Evolutionary conservation across 1,139 yeast species (phyloP), one percentile per base, ranked within the genome.

Genomic region (Suhomyces yuchorum): DNA sequence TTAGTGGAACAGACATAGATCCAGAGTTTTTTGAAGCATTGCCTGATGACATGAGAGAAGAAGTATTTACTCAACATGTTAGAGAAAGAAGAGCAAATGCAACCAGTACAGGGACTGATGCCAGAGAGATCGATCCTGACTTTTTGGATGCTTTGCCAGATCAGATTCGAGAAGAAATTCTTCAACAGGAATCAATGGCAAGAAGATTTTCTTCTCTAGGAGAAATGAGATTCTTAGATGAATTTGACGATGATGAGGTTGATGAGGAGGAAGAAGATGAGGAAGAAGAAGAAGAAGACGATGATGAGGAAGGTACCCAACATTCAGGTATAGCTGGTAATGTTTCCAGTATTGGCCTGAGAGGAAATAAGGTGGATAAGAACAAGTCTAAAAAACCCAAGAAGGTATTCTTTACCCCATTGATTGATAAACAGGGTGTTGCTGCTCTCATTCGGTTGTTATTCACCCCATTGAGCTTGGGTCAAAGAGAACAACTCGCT

Each of bases 21-120:
- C 96, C 96, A 0, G 95, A 87, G 57, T 92, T 91, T 62, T 76
- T 92, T 54, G 88, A 86, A 56, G 97, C 97, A 0, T 74, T 92
- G 34, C 98, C 98, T 0, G 96, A 88, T 42, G 96, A 89, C 46
- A 87, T 92, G 87, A 75, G 97, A 45, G 96, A 91, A 55, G 97
- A 92, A 60, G 98, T 91, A 0, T 83, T 90, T 59, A 83, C 95
- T 0, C 96, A 91, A 57, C 96, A 91, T 62, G 74, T 91, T 4
- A 74, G 93, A 40, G 96, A 90, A 54, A 62, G 80, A 52, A 60
- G 84, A 45, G 82, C 76, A 56, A 85, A 71, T 71, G 83, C 84
- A 3, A 64, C 70, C 14, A 71, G 67, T 35, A 61, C 70, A 1
- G 77, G 76, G 7, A 61, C 75, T 0, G 71, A 67, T 20, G 67